phyloP scores from a whole-genome alignment of 345 rosid genomes.

The Iberis pinnata region DNA sequence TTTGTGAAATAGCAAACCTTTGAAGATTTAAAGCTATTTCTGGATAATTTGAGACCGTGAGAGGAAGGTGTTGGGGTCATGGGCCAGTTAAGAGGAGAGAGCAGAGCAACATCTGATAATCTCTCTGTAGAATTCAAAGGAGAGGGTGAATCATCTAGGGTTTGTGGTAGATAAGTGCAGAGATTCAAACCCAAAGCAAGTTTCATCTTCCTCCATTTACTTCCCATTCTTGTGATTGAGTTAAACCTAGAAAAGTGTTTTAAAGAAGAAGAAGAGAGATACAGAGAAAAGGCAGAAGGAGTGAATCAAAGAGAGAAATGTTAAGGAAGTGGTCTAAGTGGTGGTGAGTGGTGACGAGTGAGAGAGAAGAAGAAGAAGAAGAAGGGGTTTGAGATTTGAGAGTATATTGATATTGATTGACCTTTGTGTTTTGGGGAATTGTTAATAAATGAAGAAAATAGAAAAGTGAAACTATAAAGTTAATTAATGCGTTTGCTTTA shows the following conservation, averaged over 20 bases:
- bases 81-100: constrained; percentile 61
- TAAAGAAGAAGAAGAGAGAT: constrained; percentile 18
- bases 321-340: constrained; percentile 15
- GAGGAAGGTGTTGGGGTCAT: constrained; percentile 82
- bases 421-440: constrained; percentile 33
- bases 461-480: constrained; percentile 22
- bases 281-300: neutral
- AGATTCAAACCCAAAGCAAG: constrained; percentile 63
- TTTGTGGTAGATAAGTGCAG: constrained; percentile 62
- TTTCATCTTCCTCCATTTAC: constrained; percentile 83
- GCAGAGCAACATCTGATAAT: constrained; percentile 72
- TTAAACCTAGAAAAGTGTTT: constrained; percentile 10
- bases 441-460: constrained; percentile 12
- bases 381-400: constrained; percentile 28
- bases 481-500: constrained; percentile 27
- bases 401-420: constrained; percentile 19
- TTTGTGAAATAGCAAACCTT: constrained; percentile 45
- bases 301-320: neutral
- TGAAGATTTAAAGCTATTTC: constrained; percentile 71
- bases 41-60: constrained; percentile 54
- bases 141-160: constrained; percentile 44
- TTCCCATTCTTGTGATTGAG: constrained; percentile 43
- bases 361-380: constrained; percentile 17
- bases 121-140: constrained; percentile 48
- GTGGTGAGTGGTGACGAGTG: constrained; percentile 16